Base-by-base conservation (phyloP, 23 red algal species). In the Agarophyton chilense region DNA sequence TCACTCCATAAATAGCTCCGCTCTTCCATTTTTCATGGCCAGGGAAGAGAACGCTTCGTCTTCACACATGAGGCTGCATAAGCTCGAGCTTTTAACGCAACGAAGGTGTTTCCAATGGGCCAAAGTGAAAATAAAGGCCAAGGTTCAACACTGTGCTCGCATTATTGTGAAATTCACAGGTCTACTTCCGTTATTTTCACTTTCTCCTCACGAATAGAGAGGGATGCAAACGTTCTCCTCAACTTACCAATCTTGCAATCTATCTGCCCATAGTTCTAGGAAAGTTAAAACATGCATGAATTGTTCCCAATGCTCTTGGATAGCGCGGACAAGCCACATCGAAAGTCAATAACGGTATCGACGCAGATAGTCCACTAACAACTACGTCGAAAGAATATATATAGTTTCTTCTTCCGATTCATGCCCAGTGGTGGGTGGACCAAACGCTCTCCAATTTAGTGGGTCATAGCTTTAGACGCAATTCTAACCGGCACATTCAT, bases 221-320 rank as follows among this genome's bases (percentile, higher is more conserved):
- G 62, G 68, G 41, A 35, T 24, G 16, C n/a, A 39, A 74, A 4
- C 25, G 43, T 13, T n/a, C 25, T 33, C 39, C 21, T 6, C 41
- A 74, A 49, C 68, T 49, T 21, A 74, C 25, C n/a, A 18, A 18
- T 74, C 40, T 74, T 74, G 68, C 68, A 74, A 74, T 74, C 43
- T 38, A 28, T 26, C n/a, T 26, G 40, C 41, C 43, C 38, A 74
- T 18, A 49, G 14, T 46, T 46, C 18, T 16, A 25, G 19, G 33
- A 47, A 74, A 18, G 68, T 29, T 49, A 39, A 49, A 4, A 13
- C 43, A 29, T 10, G 2, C 40, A 10, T 24, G 18, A 49, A 46
- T 74, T 49, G 36, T 74, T 74, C 68, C 29, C 34, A 74, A 26
- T 17, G 5, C 16, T 13, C 24, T 29, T 14, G 43, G 21, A 49